Evolutionary conservation across 1,284 basidiomycete species (phyloP), one percentile per base, ranked within the genome.

Genomic region (Bjerkandera adusta): DNA sequence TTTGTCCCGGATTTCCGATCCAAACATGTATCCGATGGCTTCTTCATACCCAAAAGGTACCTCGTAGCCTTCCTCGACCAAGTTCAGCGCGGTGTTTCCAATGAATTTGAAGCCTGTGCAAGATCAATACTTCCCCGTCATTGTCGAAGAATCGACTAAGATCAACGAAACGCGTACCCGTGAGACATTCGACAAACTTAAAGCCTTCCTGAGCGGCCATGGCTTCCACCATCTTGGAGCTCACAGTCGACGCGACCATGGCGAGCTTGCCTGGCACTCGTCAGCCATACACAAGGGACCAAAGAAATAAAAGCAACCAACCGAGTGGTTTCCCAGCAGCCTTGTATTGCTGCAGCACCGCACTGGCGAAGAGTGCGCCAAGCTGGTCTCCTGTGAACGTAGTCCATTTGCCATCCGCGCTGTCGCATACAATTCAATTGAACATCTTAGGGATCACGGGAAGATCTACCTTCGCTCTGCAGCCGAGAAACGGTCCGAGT

Each of bases 21-120:
- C 87, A 60, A 90, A 82, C 88, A 92, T 91, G 59, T 79, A 93
- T 1, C 90, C 88, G 46, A 93, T 91, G 1, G 91, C 91, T 64
- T 93, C 90, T 63, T 93, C 90, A 56, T 93, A 93, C 6, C 84
- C 89, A 61, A 92, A 92, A 0, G 77, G 79, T 7, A 90, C 87
- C 21, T 83, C 76, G 57, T 77, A 89, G 1, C 89, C 90, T 39
- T 81, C 66, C 33, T 67, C 59, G 15, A 77, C 81, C 8, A 92
- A 72, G 38, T 74, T 68, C 21, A 89, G 66, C 2, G 85, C 87
- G 4, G 80, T 83, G 59, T 93, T 93, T 8, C 90, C 90, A 42
- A 93, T 90, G 61, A 79, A 90, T 62, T 89, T 91, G 66, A 91
- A 91, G 1, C 88, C 87, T 89, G 49, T n/a, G 41, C 11, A 22